A percentile compares a stretch with the other conserved stretches of the same genome.
phyloP scores from a whole-genome alignment of 768 basidiomycete genomes.

The Lentinula edodes region DNA sequence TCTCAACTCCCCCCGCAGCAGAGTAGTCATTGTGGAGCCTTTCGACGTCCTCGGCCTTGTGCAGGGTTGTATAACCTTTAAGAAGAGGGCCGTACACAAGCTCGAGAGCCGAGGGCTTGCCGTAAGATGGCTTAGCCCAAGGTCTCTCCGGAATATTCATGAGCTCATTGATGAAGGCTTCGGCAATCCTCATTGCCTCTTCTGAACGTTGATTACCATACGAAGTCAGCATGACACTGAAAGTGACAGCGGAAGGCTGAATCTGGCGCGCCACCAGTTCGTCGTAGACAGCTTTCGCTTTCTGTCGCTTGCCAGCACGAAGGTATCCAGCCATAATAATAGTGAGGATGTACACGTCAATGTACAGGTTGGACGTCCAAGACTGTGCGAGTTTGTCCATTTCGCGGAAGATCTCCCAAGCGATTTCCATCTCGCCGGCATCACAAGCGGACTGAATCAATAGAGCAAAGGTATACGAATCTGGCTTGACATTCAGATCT shows the following conservation, averaged over 20 bases:
- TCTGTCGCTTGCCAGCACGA: slow-evolving; percentile 39
- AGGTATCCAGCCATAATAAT: slow-evolving; percentile 74
- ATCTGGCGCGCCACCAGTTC: slow-evolving; percentile 67
- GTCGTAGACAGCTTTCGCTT: slow-evolving; percentile 62
- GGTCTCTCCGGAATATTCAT: slow-evolving; percentile 26
- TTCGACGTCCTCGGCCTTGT: slow-evolving; percentile 48
- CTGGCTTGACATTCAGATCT: slow-evolving; percentile 46
- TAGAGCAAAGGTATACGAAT: slow-evolving; percentile 61
- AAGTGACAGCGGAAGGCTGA: slow-evolving; percentile 63
- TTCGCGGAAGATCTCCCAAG: slow-evolving; percentile 59
- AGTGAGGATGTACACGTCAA: slow-evolving; percentile 61
- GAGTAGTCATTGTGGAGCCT: slow-evolving; percentile 48
- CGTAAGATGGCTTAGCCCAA: slow-evolving; percentile 35
- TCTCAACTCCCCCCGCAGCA: slow-evolving; percentile 49
- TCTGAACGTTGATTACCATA: slow-evolving; percentile 46
- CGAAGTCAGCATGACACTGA: slow-evolving; percentile 57
- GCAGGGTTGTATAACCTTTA: slow-evolving; percentile 37
- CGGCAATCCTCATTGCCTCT: slow-evolving; percentile 53
- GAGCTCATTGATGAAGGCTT: slow-evolving; percentile 57
- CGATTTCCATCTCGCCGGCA: slow-evolving; percentile 55
- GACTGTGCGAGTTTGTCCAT: slow-evolving; percentile 48
- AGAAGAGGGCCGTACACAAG: slow-evolving; percentile 61
- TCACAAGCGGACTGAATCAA: slow-evolving; percentile 82
- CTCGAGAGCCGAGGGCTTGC: slow-evolving; percentile 40
- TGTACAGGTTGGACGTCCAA: slow-evolving; percentile 30